Conservation (phyloP, 495 filamentous ascomycete species). For the Penicillium maclennaniae region DNA sequence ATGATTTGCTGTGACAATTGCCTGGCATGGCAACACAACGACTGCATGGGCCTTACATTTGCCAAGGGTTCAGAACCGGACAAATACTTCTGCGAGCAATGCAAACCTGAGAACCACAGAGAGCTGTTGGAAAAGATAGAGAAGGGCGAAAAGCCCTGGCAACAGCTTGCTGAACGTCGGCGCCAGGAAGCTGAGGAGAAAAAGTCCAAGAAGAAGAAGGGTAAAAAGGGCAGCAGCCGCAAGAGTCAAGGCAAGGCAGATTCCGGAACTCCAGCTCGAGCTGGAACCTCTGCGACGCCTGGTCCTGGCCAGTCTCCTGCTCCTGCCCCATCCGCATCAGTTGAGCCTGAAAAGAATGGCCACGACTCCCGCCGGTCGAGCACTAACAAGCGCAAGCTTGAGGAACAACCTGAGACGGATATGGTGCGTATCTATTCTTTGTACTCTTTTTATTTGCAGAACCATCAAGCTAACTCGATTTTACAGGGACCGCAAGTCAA, state of each 20-base stretch:
- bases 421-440: constrained; percentile 23
- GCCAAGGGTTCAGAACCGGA: constrained; percentile 69
- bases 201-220: constrained; percentile 44
- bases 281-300: constrained; percentile 30
- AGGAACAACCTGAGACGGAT: constrained; percentile 36
- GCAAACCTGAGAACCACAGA: constrained; percentile 76
- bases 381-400: constrained; percentile 45
- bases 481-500: constrained; percentile 39
- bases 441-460: too few species aligned
- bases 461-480: constrained; percentile 9
- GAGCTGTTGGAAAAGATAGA: constrained; percentile 67
- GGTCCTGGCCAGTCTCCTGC: constrained; percentile 23
- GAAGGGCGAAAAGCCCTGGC: constrained; percentile 83
- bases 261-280: constrained; percentile 28
- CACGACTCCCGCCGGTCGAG: constrained; percentile 31
- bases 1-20: constrained; percentile 93
- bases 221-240: constrained; percentile 41
- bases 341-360: constrained; percentile 32
- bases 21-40: constrained; percentile 92
- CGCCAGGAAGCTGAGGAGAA: constrained; percentile 49
- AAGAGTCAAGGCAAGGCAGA: constrained; percentile 41
- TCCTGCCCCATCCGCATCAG: constrained; percentile 20
- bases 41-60: constrained; percentile 84
- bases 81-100: constrained; percentile 87
- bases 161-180: constrained; percentile 56